Conservation (phyloP, 148 eudicot species). For the Oxyria digyna region DNA sequence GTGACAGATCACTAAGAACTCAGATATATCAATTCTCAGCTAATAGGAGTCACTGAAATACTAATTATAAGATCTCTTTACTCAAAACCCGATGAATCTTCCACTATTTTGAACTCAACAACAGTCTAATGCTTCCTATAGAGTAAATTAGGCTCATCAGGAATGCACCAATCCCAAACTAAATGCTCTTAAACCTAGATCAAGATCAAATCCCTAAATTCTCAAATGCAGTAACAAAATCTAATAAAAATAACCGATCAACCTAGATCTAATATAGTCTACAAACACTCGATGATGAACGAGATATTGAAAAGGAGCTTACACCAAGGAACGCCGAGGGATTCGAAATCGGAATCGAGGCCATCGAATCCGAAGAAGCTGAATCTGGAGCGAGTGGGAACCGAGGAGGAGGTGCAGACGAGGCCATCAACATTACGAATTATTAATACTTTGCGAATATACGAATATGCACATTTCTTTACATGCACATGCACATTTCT, state of each 20-base stretch:
- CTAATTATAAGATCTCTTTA: background rate
- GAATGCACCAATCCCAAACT: background rate
- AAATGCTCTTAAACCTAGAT: background rate
- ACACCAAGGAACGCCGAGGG: conserved; percentile 94
- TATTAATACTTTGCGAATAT: no score
- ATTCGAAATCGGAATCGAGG: conserved; percentile 70
- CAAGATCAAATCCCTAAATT: background rate
- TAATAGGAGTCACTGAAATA: background rate
- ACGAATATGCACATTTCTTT: no score
- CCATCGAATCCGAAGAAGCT: conserved; percentile 55
- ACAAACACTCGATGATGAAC: background rate
- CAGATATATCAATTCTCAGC: background rate
- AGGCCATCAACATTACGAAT: no score
- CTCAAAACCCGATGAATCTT: background rate
- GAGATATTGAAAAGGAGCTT: conserved; percentile 19
- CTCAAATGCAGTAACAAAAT: background rate
- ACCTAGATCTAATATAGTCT: background rate
- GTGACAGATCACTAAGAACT: background rate
- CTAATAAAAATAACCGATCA: background rate
- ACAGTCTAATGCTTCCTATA: background rate
- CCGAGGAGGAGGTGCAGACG: conserved; percentile 35
- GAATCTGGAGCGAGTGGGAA: conserved; percentile 36
- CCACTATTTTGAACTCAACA: background rate
- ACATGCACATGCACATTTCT: no score
- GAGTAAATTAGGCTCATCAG: background rate